Evolutionary conservation across 1,284 basidiomycete species (phyloP), one percentile per base, ranked within the genome.

Genomic region (Meira miltonrushii): DNA sequence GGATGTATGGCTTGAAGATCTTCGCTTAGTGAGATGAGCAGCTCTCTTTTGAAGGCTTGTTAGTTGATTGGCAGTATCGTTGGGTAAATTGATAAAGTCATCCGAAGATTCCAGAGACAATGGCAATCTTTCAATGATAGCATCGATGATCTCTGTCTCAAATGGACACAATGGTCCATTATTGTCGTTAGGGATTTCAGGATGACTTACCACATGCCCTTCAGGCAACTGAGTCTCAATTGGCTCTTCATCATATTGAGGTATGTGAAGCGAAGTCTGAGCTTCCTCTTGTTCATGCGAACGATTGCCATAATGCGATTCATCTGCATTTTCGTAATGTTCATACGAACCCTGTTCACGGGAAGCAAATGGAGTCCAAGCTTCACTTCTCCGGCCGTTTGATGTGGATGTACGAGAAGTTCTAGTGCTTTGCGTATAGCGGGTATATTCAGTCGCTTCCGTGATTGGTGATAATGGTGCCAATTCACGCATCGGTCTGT

Each of bases 101-200:
- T 83, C 79, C 61, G 89, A 85, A 1, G 82, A 72, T 25, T 74
- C 61, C 11, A 82, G 55, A 0, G 82, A 80, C 12, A 86, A 85
- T 15, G 88, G 81, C 25, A 88, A 83, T 0, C 85, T 84, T 25
- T 69, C 58, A 1, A 97, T 82, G 8, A 94, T 78, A 0, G 83
- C 81, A 2, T 83, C 81, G 33, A 92, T 74, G 50, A 91, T 85
- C 1, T 84, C 80, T 4, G 84, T 82, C 62, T 90, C 87, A 68
- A 87, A 87, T 0, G 93, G 91, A 78, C 92, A 89, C 81, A 91
- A 94, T 1, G 91, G 92, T 8, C 28, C 28, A 33, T 3, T 33
- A 8, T 33, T 8, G 28, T 8, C 28, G 74, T 95, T 93, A 2
- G 87, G 83, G 19, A 87, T 56, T 7, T 2, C 13, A 15, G 19